These are phyloP conservation scores for Ilyonectria sp. DNA, from an alignment of 2,329 filamentous ascomycete species.

Conservation along the genomic window DNA sequence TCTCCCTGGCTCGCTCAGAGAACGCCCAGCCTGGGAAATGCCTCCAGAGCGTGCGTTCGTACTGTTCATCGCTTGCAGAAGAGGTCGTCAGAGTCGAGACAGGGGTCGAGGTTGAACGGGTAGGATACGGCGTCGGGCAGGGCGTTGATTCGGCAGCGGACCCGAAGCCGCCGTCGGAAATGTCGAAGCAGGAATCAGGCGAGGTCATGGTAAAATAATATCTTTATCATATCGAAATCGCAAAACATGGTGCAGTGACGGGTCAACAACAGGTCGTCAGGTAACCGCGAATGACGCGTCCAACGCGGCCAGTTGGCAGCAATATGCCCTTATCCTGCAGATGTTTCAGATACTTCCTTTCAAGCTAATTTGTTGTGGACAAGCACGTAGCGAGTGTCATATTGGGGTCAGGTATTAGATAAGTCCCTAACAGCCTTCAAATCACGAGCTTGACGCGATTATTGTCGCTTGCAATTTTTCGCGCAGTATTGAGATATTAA, in stretches of 20 bases:
- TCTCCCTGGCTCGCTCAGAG: too few relatives aligned
- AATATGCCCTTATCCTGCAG: not conserved
- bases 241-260: constrained; percentile 3
- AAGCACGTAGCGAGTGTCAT: too few relatives aligned
- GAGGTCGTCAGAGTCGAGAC: constrained; percentile 3
- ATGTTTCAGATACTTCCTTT: too few relatives aligned
- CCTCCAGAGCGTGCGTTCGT: too few relatives aligned
- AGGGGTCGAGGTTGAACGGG: constrained; percentile 6
- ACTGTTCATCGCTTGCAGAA: not conserved
- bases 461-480: too few relatives aligned
- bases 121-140: constrained; percentile 9
- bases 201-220: constrained; percentile 11
- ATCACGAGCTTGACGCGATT: too few relatives aligned
- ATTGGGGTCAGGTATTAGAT: too few relatives aligned
- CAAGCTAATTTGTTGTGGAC: too few relatives aligned
- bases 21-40: too few relatives aligned
- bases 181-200: constrained; percentile 7
- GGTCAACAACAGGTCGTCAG: constrained; percentile 4
- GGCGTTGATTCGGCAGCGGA: constrained; percentile 8
- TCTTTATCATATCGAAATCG: constrained; percentile 5
- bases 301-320: not conserved
- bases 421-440: too few relatives aligned
- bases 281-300: constrained; percentile 1
- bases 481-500: too few relatives aligned
- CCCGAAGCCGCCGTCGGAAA: constrained; percentile 6